Evolutionary conservation across 768 basidiomycete genomes (phyloP).

Genomic region (Lanmaoa rubissima): DNA sequence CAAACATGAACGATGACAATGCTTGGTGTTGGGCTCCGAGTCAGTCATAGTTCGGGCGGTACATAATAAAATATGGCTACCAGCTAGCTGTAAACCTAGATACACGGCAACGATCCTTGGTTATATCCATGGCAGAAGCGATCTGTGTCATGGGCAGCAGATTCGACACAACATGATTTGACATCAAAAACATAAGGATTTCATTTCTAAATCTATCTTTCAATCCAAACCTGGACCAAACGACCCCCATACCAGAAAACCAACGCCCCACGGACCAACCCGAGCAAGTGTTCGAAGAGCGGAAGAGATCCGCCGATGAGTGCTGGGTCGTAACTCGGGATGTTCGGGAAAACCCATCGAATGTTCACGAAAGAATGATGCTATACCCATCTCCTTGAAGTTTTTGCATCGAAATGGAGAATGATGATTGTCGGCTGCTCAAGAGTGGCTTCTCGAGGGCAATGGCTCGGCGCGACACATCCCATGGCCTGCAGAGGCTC

Average conservation of each 20-base stretch:
- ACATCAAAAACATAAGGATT: not conserved
- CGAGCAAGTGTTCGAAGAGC: conserved; percentile 60
- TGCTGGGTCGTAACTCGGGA: conserved; percentile 17
- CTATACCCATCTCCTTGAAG: conserved; percentile 50
- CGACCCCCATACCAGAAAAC: conserved; percentile 77
- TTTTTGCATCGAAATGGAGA: conserved; percentile 34
- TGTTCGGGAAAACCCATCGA: conserved; percentile 20
- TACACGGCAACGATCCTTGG: not conserved
- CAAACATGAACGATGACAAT: no score
- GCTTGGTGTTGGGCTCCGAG: no score
- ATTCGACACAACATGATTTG: not conserved
- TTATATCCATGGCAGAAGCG: not conserved
- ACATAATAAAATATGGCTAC: no score
- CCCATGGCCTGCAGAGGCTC: conserved; percentile 64
- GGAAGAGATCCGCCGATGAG: conserved; percentile 36
- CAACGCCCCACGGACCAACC: conserved; percentile 82
- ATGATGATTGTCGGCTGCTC: conserved; percentile 17
- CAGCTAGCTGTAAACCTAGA: not conserved
- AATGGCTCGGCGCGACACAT: conserved; percentile 56
- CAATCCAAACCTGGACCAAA: conserved; percentile 43
- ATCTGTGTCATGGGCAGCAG: not conserved
- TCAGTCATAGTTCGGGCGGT: no score
- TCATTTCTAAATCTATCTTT: conserved; percentile 12
- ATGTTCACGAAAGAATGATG: conserved; percentile 50
- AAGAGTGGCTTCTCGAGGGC: conserved; percentile 33